Evolutionary conservation across 371 early-diverging fungal genomes (phyloP).

Genomic region (Conidiobolus incongruus): DNA sequence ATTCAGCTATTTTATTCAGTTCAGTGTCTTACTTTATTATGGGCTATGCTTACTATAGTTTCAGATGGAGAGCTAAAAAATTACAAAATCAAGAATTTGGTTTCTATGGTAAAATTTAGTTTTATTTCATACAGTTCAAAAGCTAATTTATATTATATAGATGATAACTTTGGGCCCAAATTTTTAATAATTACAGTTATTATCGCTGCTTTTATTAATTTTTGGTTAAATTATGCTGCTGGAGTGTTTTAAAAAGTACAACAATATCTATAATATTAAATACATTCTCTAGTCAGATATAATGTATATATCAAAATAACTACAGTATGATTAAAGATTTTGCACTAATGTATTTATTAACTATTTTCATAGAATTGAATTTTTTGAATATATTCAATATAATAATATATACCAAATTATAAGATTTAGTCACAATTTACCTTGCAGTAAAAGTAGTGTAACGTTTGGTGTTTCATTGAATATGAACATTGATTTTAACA

Average conservation of each 20-base stretch:
- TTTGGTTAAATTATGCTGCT: constrained; percentile 4
- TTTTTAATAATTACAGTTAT: constrained; percentile 67
- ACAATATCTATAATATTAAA: no score
- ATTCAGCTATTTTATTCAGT: constrained; percentile 55
- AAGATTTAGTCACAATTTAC: no score
- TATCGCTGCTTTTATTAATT: constrained; percentile 63
- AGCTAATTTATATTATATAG: not conserved
- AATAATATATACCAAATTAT: no score
- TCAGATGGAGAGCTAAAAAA: constrained; percentile 79
- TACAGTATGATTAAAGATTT: no score
- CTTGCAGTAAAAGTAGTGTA: no score
- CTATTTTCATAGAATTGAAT: no score
- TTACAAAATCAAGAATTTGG: constrained; percentile 42
- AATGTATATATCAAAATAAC: no score
- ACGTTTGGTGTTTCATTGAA: no score
- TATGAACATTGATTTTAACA: no score
- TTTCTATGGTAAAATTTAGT: constrained; percentile 20
- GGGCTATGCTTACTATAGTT: constrained; percentile 74
- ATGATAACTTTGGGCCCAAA: constrained; percentile 64
- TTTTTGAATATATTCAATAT: no score
- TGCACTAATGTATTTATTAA: no score
- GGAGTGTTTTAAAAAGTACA: not conserved
- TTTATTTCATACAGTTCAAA: not conserved
- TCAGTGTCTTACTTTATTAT: constrained; percentile 53
- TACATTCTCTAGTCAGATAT: no score